Base-by-base conservation (phyloP, 306 rosid genomes). In the Citrullus amarus region DNA sequence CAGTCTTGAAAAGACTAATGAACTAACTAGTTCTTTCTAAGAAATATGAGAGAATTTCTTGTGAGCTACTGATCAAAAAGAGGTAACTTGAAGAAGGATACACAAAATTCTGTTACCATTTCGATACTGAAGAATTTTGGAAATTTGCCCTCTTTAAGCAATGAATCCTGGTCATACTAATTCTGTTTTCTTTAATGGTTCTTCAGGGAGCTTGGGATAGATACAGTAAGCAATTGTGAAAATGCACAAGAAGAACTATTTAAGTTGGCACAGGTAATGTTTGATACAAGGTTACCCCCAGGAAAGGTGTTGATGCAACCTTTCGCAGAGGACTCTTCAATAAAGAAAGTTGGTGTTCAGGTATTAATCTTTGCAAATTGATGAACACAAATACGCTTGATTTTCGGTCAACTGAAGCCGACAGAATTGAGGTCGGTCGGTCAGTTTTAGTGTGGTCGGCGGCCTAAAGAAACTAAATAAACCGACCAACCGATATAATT, bases 221-320 rank as follows among this genome's bases (percentile, higher is more conserved):
- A 77, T 54, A 95, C 97, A 55, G 67, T 88, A 9, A 88, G 87
- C 87, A 82, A 79, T 3, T 95, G 99, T 79, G 86, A 86, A 82
- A 90, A 92, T 74, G 99, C 86, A 82, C 91, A 54, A 78, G 85
- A 83, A 81, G 99, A 95, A 86, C 0, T 95, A 86, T 51, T 95
- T 53, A 92, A 30, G 90, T 82, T 95, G 81, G 96, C 99, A 41
- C 75, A 82, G 81, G 86, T 95, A 18, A 89, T 95, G 99, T 95
- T 92, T 34, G 99, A 95, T 85, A 92, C 99, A n/a, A 92, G 86
- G 76, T 79, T 95, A 80, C 99, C 99, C 60, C 97, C 97, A 9
- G 97, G 99, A 66, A 95, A 88, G 72, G 51, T 51, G 18, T 88
- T 90, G 97, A 85, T 95, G 84, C 99, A 95, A 83, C 99, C 97